Percentiles rank a stretch among this genome's conserved stretches.
Evolutionary conservation across 768 basidiomycete species (phyloP).

Genomic region (Phaffia tasmanica): DNA sequence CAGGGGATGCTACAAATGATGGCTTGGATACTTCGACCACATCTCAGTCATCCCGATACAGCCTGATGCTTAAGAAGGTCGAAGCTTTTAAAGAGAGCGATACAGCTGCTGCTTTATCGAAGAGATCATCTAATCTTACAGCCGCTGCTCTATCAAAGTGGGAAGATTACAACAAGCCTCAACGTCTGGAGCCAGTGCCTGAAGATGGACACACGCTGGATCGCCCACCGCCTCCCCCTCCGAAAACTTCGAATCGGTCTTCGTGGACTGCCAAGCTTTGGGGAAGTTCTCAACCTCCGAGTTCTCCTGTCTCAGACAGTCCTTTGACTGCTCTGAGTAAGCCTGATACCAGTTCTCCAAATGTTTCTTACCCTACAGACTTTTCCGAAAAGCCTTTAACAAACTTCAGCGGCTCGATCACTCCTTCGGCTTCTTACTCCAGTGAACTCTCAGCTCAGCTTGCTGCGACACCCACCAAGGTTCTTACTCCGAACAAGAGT

Average conservation of each 20-base stretch:
- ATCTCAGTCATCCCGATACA: slow-evolving; percentile 6
- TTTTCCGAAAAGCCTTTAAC: neutral
- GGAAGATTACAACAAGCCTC: slow-evolving; percentile 14
- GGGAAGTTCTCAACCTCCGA: neutral
- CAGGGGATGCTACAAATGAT: slow-evolving; percentile 7
- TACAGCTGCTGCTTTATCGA: slow-evolving; percentile 21
- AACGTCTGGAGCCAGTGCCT: neutral
- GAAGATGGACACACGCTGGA: neutral
- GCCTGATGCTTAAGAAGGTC: slow-evolving; percentile 4
- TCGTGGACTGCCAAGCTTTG: slow-evolving; percentile 5
- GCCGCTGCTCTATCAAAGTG: slow-evolving; percentile 4
- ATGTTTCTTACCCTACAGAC: slow-evolving; percentile 5
- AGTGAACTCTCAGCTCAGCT: neutral
- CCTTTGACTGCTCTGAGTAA: no score
- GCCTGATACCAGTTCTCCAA: no score
- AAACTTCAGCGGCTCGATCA: neutral
- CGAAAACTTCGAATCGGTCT: neutral
- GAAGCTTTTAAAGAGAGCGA: slow-evolving; percentile 21
- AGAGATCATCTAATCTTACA: slow-evolving; percentile 23
- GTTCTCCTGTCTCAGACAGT: neutral
- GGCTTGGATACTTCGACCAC: slow-evolving; percentile 2
- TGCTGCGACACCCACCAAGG: neutral
- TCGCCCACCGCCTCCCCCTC: neutral
- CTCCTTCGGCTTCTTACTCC: neutral
- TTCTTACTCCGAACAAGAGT: slow-evolving; percentile 8